Conservation (phyloP, 768 basidiomycete species). For the Paxillus involutus region DNA sequence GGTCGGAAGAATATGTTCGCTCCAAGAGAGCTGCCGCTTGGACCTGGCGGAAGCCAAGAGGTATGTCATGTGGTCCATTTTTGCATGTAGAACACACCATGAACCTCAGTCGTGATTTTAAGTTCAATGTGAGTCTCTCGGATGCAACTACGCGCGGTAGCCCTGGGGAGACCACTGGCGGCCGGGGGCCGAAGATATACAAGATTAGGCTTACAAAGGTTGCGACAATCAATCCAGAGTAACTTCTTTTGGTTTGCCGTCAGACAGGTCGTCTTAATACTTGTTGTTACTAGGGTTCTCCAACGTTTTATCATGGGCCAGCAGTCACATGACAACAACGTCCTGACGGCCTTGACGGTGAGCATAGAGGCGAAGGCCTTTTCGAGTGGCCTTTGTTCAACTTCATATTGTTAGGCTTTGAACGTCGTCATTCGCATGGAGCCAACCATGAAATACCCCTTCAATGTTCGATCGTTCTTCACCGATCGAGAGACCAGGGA, state of each 20-base stretch:
- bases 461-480: constrained; percentile 76
- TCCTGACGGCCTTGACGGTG: constrained; percentile 68
- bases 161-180: constrained; percentile 31
- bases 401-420: constrained; percentile 45
- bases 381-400: background rate
- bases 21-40: constrained; percentile 59
- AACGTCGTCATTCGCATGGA: constrained; percentile 79
- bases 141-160: constrained; percentile 36
- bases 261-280: constrained; percentile 22
- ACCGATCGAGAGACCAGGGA: constrained; percentile 50
- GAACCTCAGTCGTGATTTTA: constrained; percentile 8
- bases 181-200: constrained; percentile 58
- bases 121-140: constrained; percentile 64
- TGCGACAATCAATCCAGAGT: constrained; percentile 60
- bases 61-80: constrained; percentile 31
- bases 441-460: constrained; percentile 65
- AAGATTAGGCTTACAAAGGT: constrained; percentile 62
- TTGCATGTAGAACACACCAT: background rate
- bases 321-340: constrained; percentile 66
- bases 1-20: constrained; percentile 79
- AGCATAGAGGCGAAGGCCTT: constrained; percentile 9
- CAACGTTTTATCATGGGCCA: constrained; percentile 61
- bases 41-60: constrained; percentile 48
- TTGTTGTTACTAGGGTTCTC: constrained; percentile 48
- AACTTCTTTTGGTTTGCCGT: constrained; percentile 6